These are phyloP conservation scores for Arthrobotrys sphaeroides DNA, from an alignment of 2,329 filamentous ascomycete genomes.

Conservation along the genomic window DNA sequence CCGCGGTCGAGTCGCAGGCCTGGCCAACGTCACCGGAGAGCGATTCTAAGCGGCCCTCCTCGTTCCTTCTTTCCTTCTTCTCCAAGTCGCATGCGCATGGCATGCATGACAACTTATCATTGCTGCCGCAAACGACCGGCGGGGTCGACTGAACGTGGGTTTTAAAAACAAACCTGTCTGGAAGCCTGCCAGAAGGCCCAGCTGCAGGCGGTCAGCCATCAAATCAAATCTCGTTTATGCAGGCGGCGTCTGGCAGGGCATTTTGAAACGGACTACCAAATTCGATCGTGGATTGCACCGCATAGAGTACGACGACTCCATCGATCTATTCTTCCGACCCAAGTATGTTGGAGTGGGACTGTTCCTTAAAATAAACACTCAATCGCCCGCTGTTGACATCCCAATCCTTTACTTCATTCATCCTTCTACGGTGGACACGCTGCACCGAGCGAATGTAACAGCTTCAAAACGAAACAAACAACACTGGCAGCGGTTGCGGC, in stretches of 20 bases:
- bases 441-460: constrained; percentile 28
- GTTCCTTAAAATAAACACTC: constrained; percentile 1
- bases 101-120: constrained; percentile 7
- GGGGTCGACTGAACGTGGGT: not conserved
- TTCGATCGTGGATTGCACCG: constrained; percentile 14
- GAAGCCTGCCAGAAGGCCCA: constrained; percentile 25
- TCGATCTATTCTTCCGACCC: constrained; percentile 3
- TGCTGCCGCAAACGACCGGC: not conserved
- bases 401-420: not conserved
- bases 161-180: not conserved
- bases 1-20: not conserved
- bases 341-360: not conserved
- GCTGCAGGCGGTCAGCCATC: constrained; percentile 24
- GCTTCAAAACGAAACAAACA: constrained; percentile 14
- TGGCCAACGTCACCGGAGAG: not conserved
- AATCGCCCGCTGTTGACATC: not conserved
- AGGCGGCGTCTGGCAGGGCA: constrained; percentile 37
- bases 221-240: constrained; percentile 54
- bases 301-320: not conserved
- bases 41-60: not conserved
- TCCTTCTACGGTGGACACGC: not conserved
- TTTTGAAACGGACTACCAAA: constrained; percentile 51
- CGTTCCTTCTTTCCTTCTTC: not conserved
- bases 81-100: constrained; percentile 12
- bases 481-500: not conserved